A percentile compares a stretch with the other conserved stretches of the same genome.
phyloP scores from a whole-genome alignment of 2,329 filamentous ascomycete species.

The Fusarium cyanostomum region DNA sequence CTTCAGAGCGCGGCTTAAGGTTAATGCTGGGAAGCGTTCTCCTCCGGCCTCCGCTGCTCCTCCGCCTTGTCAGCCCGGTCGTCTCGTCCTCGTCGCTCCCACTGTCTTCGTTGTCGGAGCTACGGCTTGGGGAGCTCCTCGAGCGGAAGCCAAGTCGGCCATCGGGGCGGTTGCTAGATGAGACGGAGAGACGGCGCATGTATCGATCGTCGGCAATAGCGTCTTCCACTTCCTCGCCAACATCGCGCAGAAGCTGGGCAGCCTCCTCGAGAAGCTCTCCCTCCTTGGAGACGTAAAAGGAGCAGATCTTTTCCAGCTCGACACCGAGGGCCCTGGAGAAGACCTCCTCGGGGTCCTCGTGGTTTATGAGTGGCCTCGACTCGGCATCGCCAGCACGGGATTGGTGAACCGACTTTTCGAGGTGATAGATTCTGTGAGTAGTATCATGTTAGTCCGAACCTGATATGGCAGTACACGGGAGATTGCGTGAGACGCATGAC shows the following conservation, averaged over 20 bases:
- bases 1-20: conserved; percentile 53
- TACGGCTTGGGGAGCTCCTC: conserved; percentile 54
- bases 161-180: conserved; percentile 23
- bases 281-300: conserved; percentile 92
- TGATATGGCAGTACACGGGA: background rate
- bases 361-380: conserved; percentile 80
- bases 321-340: conserved; percentile 85
- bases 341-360: conserved; percentile 79
- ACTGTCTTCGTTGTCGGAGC: conserved; percentile 68
- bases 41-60: conserved; percentile 52
- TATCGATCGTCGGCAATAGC: conserved; percentile 55
- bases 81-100: conserved; percentile 72
- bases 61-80: conserved; percentile 60
- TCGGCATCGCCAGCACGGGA: conserved; percentile 75
- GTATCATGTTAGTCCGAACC: conserved; percentile 12
- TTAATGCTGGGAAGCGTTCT: conserved; percentile 51
- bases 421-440: conserved; percentile 83
- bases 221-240: conserved; percentile 71
- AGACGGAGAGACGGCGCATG: conserved; percentile 46
- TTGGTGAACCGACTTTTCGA: conserved; percentile 85
- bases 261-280: conserved; percentile 85
- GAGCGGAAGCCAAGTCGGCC: conserved; percentile 36
- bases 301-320: conserved; percentile 92
- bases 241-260: conserved; percentile 78
- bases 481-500: conserved; percentile 47